phyloP scores from a whole-genome alignment of 805 yeast species.

The Yarrowia osloensis region DNA sequence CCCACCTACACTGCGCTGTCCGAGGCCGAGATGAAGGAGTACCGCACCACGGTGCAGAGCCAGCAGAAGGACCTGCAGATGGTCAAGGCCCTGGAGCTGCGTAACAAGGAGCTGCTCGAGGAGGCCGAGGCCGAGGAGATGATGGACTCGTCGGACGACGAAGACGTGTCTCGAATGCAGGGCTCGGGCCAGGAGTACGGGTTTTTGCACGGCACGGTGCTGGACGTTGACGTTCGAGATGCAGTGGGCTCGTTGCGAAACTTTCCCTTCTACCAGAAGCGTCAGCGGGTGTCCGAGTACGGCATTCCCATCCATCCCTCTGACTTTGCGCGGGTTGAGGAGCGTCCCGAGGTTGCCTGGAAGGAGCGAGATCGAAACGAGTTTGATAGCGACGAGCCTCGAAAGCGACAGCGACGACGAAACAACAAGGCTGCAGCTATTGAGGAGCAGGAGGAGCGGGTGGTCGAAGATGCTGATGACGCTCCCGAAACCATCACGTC shows the following conservation, averaged over 20 bases:
- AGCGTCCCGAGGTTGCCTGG: conserved; percentile 36
- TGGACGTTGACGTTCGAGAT: conserved; percentile 49
- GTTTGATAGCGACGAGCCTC: conserved; percentile 15
- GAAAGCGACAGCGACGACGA: conserved; percentile 18
- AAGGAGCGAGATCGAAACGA: conserved; percentile 16
- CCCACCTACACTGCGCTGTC: conserved; percentile 31
- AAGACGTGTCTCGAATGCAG: conserved; percentile 37
- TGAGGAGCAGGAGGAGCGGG: conserved; percentile 5
- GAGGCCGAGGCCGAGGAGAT: conserved; percentile 41
- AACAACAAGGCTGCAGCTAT: background rate
- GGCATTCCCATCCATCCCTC: conserved; percentile 73
- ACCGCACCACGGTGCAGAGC: conserved; percentile 36
- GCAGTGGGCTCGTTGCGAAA: conserved; percentile 33
- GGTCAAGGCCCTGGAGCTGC: conserved; percentile 40
- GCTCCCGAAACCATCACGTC: conserved; percentile 11
- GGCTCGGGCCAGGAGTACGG: conserved; percentile 35
- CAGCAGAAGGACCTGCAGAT: conserved; percentile 36
- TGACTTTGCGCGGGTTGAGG: conserved; percentile 60
- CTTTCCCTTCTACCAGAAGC: conserved; percentile 69
- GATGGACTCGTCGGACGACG: conserved; percentile 38
- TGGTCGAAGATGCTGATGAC: background rate
- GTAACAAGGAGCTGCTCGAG: conserved; percentile 46
- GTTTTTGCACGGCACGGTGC: conserved; percentile 7
- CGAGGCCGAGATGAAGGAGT: conserved; percentile 43
- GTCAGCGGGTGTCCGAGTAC: conserved; percentile 76